phyloP scores from a whole-genome alignment of 2,329 filamentous ascomycete genomes.

The Apiospora sp. region DNA sequence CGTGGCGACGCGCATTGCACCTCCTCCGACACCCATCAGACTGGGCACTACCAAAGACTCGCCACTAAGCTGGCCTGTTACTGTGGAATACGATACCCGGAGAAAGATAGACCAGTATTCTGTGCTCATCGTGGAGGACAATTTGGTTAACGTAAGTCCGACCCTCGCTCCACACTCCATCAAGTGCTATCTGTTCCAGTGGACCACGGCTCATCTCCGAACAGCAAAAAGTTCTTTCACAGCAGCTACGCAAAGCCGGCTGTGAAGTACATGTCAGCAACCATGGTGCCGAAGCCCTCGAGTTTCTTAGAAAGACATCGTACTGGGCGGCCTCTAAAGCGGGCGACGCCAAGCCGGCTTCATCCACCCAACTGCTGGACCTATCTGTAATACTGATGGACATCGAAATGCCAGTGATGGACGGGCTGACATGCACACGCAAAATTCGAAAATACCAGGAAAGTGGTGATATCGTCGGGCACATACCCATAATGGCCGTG shows the following conservation, averaged over 20 bases:
- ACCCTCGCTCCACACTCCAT: too few species aligned
- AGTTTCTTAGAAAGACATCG: slow-evolving; percentile 61
- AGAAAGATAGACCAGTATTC: slow-evolving; percentile 31
- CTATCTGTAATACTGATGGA: slow-evolving; percentile 79
- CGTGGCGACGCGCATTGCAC: slow-evolving; percentile 64
- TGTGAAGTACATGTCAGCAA: slow-evolving; percentile 70
- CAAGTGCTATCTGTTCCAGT: too few species aligned
- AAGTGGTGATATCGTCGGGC: slow-evolving; percentile 67
- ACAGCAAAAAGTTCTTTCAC: slow-evolving; percentile 65
- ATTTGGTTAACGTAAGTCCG: slow-evolving; percentile 61
- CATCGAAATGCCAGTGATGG: slow-evolving; percentile 85
- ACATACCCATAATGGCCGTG: slow-evolving; percentile 80
- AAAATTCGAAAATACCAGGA: slow-evolving; percentile 73
- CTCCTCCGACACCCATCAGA: slow-evolving; percentile 37
- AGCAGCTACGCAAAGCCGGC: slow-evolving; percentile 65
- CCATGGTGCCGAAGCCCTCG: slow-evolving; percentile 68
- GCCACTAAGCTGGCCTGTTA: slow-evolving; percentile 40
- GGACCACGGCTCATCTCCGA: not conserved
- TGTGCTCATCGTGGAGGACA: slow-evolving; percentile 67
- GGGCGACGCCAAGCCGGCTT: slow-evolving; percentile 36
- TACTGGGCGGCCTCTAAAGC: slow-evolving; percentile 54
- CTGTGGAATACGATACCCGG: slow-evolving; percentile 37
- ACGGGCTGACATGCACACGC: slow-evolving; percentile 76
- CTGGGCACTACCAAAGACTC: slow-evolving; percentile 5
- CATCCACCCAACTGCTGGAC: not conserved